phyloP scores from a whole-genome alignment of 177 flowering plant species.

The Tripterygium wilfordii region DNA sequence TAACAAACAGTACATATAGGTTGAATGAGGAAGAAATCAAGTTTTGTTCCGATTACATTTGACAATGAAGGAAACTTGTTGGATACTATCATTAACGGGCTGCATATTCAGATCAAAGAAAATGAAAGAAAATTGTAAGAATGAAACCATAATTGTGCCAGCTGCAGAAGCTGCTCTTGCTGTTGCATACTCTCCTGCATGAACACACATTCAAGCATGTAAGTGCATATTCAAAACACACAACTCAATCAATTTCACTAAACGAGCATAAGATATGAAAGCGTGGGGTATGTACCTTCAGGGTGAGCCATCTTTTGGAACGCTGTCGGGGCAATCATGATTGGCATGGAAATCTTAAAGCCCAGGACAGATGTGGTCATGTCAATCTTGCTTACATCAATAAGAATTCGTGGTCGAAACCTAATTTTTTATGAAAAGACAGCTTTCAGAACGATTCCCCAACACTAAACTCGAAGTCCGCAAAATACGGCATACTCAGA shows the following conservation, averaged over 20 bases:
- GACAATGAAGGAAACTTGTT: background rate
- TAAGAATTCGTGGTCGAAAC: conserved; percentile 84
- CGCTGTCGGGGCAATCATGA: conserved; percentile 92
- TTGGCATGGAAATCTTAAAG: conserved; percentile 81
- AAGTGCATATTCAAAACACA: background rate
- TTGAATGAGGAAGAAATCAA: background rate
- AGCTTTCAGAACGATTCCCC: background rate
- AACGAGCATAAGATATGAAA: background rate
- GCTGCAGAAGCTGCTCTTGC: conserved; percentile 95
- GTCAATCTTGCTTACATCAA: conserved; percentile 82
- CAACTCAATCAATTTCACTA: background rate
- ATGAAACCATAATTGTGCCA: conserved; percentile 80
- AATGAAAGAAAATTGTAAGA: conserved; percentile 1
- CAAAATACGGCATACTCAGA: background rate
- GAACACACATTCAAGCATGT: background rate
- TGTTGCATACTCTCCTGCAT: conserved; percentile 89
- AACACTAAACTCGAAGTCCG: background rate
- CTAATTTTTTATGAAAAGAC: conserved; percentile 25
- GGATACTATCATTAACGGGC: no score
- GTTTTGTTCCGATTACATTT: background rate
- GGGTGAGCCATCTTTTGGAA: conserved; percentile 97
- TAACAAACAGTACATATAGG: conserved; percentile 6
- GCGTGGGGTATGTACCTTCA: conserved; percentile 43
- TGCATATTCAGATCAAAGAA: background rate
- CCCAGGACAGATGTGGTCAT: conserved; percentile 70